A percentile compares a stretch with the other conserved stretches of the same genome.
These are phyloP conservation scores for Atkinsonella texensis DNA, from an alignment of 2,329 filamentous ascomycete genomes.

Conservation along the genomic window DNA sequence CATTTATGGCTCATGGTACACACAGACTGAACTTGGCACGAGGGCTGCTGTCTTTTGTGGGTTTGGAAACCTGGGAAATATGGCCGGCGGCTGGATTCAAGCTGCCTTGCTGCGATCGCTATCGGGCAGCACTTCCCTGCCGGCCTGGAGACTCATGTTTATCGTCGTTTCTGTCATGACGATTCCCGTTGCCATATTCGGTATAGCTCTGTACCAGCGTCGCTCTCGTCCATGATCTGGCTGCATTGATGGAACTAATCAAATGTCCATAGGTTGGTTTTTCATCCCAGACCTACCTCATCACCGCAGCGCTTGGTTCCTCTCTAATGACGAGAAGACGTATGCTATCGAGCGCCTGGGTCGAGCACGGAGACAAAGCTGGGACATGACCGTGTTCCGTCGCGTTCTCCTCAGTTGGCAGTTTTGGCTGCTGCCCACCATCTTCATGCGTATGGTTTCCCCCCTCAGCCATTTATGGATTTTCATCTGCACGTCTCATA, in stretches of 20 bases:
- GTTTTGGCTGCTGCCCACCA: conserved; percentile 30
- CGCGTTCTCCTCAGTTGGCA: conserved; percentile 27
- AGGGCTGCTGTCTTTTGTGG: conserved; percentile 28
- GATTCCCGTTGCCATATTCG: conserved; percentile 28
- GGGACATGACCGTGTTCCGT: conserved; percentile 7
- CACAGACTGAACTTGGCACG: conserved; percentile 28
- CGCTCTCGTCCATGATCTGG: not conserved
- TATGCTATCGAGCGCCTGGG: conserved; percentile 25
- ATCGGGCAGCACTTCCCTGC: conserved; percentile 19
- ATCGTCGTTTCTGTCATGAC: conserved; percentile 25
- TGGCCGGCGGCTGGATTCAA: conserved; percentile 34
- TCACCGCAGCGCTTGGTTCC: conserved; percentile 28
- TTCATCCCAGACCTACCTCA: conserved; percentile 30
- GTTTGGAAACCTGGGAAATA: conserved; percentile 30
- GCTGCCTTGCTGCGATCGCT: conserved; percentile 25
- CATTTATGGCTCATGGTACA: conserved; percentile 32
- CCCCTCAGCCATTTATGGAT: not conserved
- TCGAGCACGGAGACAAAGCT: conserved; percentile 11
- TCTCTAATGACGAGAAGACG: conserved; percentile 22
- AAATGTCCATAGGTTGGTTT: conserved; percentile 25
- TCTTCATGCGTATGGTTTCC: conserved; percentile 28
- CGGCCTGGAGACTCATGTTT: conserved; percentile 31
- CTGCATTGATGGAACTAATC: no score
- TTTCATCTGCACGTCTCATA: not conserved
- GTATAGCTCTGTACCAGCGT: conserved; percentile 9